phyloP scores from a whole-genome alignment of 192 early-diverging fungal genomes.

The Coemansia sp. region DNA sequence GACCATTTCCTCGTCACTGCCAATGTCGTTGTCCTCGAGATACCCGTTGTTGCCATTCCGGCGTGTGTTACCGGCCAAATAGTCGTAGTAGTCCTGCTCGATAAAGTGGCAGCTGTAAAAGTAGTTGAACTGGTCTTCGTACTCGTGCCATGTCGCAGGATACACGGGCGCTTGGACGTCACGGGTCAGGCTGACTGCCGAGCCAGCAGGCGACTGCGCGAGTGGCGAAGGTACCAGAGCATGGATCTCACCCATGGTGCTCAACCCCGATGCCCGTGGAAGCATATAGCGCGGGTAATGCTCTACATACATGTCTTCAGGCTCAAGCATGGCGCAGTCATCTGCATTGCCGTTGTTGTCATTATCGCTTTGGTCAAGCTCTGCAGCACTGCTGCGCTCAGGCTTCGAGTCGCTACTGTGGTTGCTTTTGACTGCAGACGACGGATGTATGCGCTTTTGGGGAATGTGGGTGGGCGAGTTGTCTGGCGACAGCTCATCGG shows the following conservation, averaged over 20 bases:
- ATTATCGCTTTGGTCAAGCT: not conserved
- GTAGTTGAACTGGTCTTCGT: slow-evolving; percentile 54
- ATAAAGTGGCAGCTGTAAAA: slow-evolving; percentile 54
- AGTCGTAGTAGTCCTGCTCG: slow-evolving; percentile 53
- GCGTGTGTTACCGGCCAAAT: slow-evolving; percentile 16
- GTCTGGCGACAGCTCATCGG: not conserved
- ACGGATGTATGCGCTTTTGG: slow-evolving; percentile 4
- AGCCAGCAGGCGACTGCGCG: slow-evolving; percentile 11
- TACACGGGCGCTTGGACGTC: slow-evolving; percentile 27
- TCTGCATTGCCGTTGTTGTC: not conserved
- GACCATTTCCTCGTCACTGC: slow-evolving; percentile 1
- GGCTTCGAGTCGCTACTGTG: not conserved
- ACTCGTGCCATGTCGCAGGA: slow-evolving; percentile 50
- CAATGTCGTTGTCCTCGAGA: not conserved
- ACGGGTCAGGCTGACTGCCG: slow-evolving; percentile 14
- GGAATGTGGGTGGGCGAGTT: not conserved
- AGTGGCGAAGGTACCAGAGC: slow-evolving; percentile 19
- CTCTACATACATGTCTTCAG: not conserved
- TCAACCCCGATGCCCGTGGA: slow-evolving; percentile 43
- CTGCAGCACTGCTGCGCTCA: not conserved
- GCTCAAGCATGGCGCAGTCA: not conserved
- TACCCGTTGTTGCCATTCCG: slow-evolving; percentile 4
- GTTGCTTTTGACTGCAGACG: not conserved
- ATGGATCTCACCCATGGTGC: slow-evolving; percentile 54
- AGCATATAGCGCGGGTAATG: slow-evolving; percentile 45